Evolutionary conservation across 441 rosid species (phyloP).

Genomic region (Bruguiera hainesii): DNA sequence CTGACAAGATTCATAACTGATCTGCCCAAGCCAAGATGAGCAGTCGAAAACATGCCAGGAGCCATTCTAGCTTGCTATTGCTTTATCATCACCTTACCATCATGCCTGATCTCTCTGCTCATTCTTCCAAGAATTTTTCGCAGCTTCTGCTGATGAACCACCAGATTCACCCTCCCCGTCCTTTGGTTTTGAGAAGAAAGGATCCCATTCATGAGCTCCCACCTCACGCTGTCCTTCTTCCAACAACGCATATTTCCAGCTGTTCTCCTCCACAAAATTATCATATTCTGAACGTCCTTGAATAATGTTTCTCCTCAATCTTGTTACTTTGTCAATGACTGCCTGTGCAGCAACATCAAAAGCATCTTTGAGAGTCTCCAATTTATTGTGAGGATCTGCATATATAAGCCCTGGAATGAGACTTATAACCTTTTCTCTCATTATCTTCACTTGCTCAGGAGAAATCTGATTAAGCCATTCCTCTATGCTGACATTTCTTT

Average conservation of each 20-base stretch:
- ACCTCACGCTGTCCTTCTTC: slow-evolving; percentile 86
- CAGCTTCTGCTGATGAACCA: slow-evolving; percentile 72
- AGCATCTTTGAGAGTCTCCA: slow-evolving; percentile 70
- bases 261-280: slow-evolving; percentile 87
- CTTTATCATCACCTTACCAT: slow-evolving; percentile 13
- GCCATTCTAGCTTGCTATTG: slow-evolving; percentile 10
- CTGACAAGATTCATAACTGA: neutral
- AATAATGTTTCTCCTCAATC: slow-evolving; percentile 71
- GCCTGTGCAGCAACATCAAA: slow-evolving; percentile 85
- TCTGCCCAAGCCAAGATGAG: neutral
- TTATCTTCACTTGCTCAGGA: slow-evolving; percentile 61
- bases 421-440: slow-evolving; percentile 75
- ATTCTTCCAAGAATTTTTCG: slow-evolving; percentile 88
- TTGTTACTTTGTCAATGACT: slow-evolving; percentile 73
- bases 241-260: slow-evolving; percentile 87
- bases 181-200: slow-evolving; percentile 96
- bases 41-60: slow-evolving; percentile 5
- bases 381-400: slow-evolving; percentile 74
- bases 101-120: slow-evolving; percentile 68
- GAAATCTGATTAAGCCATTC: slow-evolving; percentile 65
- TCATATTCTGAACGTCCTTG: slow-evolving; percentile 78
- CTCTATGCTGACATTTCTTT: slow-evolving; percentile 74
- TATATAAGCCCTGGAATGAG: slow-evolving; percentile 74
- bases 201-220: slow-evolving; percentile 94
- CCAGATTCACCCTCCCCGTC: slow-evolving; percentile 42